phyloP scores from a whole-genome alignment of 2,329 filamentous ascomycete species.

The Colletotrichum graminicola region DNA sequence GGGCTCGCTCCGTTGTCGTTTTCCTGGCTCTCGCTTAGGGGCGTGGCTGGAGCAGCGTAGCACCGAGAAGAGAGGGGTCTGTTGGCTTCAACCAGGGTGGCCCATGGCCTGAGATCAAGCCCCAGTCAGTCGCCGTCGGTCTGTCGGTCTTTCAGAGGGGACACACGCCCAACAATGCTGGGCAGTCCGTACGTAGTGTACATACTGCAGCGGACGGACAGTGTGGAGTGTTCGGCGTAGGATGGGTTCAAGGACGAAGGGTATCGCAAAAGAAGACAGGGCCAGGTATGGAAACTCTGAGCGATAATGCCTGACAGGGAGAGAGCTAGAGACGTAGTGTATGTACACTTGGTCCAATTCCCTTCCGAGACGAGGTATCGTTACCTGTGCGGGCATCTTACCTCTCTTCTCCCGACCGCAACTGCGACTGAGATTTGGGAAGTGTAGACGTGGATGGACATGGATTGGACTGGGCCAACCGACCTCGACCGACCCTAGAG shows the following conservation, averaged over 20 bases:
- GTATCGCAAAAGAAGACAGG: slow-evolving; percentile 5
- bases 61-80: slow-evolving; percentile 45
- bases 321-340: neutral
- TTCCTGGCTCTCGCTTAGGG: slow-evolving; percentile 20
- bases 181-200: slow-evolving; percentile 1
- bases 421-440: slow-evolving; percentile 32
- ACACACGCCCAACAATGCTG: slow-evolving; percentile 22
- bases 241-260: slow-evolving; percentile 5
- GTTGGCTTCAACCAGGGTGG: slow-evolving; percentile 34
- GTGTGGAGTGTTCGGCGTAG: slow-evolving; percentile 13
- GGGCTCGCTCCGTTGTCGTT: slow-evolving; percentile 32
- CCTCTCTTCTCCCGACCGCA: slow-evolving; percentile 36
- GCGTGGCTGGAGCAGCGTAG: slow-evolving; percentile 51
- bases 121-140: slow-evolving; percentile 40
- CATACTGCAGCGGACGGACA: slow-evolving; percentile 14
- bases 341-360: neutral
- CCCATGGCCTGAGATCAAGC: slow-evolving; percentile 39
- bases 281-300: neutral
- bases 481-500: slow-evolving; percentile 32
- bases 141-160: slow-evolving; percentile 37
- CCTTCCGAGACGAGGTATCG: slow-evolving; percentile 16
- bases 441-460: slow-evolving; percentile 15
- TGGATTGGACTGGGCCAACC: slow-evolving; percentile 31
- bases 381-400: slow-evolving; percentile 24
- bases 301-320: neutral